A percentile compares a stretch with the other conserved stretches of the same genome.
Evolutionary conservation across 139 green algal genomes (phyloP).

Genomic region (Trebouxia sp.): DNA sequence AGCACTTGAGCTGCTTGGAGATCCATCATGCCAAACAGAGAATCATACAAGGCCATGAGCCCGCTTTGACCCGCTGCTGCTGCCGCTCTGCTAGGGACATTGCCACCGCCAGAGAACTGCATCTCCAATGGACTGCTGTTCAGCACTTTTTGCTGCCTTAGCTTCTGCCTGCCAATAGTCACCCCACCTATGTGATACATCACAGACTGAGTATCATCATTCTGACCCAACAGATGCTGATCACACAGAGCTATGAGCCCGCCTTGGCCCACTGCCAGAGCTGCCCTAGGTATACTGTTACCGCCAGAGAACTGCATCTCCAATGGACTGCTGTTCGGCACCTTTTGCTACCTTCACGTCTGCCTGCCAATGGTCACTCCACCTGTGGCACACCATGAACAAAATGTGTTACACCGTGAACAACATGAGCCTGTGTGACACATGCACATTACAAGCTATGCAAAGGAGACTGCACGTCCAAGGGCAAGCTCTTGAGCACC

Average conservation of each 20-base stretch:
- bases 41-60: constrained; percentile 74
- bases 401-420: not conserved
- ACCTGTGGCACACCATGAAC: constrained; percentile 22
- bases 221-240: not conserved
- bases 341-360: constrained; percentile 58
- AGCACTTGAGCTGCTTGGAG: constrained; percentile 50
- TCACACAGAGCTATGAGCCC: constrained; percentile 75
- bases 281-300: constrained; percentile 33
- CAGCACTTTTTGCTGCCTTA: constrained; percentile 60
- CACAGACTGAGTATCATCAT: not conserved
- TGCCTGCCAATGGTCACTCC: constrained; percentile 61
- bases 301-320: constrained; percentile 39
- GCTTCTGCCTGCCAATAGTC: constrained; percentile 60
- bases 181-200: constrained; percentile 36
- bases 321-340: constrained; percentile 52
- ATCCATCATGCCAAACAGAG: constrained; percentile 62
- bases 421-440: no score
- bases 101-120: constrained; percentile 22
- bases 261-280: constrained; percentile 49
- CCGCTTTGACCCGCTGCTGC: constrained; percentile 53
- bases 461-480: constrained; percentile 48
- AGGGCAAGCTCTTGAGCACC: constrained; percentile 49
- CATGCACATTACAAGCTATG: constrained; percentile 73
- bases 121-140: constrained; percentile 53
- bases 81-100: constrained; percentile 41